These are phyloP conservation scores for Elsinoe arachidis DNA, from an alignment of 2,329 filamentous ascomycete species.

Conservation along the genomic window DNA sequence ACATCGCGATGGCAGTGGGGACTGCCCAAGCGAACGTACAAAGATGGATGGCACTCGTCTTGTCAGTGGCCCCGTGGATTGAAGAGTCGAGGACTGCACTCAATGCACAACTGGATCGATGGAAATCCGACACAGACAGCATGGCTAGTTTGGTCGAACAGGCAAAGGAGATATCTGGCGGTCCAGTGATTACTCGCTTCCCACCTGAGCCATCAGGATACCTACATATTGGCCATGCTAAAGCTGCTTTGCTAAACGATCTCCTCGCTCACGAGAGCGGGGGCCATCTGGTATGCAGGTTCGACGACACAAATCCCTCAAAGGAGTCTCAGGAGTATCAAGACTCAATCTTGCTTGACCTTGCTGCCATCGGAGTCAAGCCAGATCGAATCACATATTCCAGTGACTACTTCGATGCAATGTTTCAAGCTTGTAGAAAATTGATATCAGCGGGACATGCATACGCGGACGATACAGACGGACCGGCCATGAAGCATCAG, in stretches of 20 bases:
- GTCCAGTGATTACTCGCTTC: conserved; percentile 26
- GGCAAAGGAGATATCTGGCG: neutral
- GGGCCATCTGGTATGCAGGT: conserved; percentile 74
- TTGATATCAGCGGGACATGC: conserved; percentile 79
- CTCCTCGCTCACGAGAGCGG: conserved; percentile 84
- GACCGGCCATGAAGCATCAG: conserved; percentile 78
- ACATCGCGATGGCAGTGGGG: neutral
- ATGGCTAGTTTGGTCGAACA: neutral
- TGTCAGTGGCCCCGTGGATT: neutral
- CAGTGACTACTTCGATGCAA: conserved; percentile 81
- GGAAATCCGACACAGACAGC: neutral
- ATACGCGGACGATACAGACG: conserved; percentile 89
- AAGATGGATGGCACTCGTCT: neutral
- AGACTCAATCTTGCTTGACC: conserved; percentile 79
- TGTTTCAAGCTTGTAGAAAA: conserved; percentile 52
- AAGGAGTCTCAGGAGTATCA: conserved; percentile 93
- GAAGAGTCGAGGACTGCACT: neutral
- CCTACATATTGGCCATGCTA: conserved; percentile 85
- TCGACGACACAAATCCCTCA: conserved; percentile 89
- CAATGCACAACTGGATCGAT: neutral
- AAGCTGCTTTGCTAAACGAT: conserved; percentile 79
- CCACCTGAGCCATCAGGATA: conserved; percentile 50
- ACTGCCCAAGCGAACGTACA: neutral
- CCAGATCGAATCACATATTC: conserved; percentile 76
- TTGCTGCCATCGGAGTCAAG: conserved; percentile 77